Base-by-base conservation (phyloP, 371 early-diverging fungal genomes). In the Syncephalastrum sp. region DNA sequence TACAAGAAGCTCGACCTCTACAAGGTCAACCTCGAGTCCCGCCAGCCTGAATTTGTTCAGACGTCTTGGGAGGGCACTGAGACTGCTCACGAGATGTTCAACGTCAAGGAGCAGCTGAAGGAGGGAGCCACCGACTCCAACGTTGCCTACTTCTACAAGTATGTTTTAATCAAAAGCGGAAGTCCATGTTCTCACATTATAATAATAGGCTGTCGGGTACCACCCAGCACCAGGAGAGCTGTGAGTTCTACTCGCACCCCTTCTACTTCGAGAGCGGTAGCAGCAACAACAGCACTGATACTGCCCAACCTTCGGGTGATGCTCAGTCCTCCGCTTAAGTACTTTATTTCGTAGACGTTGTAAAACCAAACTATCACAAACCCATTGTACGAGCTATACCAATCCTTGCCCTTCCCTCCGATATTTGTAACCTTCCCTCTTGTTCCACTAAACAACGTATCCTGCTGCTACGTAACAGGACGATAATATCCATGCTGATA, bases 81-180 rank as follows among this genome's bases (percentile, higher is more conserved):
- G 29, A 19, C 46, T 15, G 54, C 72, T 33, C 49, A 47, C 23
- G 56, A 71, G 43, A 50, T 73, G 47, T 50, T 78, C 55, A 75
- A 64, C 57, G n/a, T 78, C 57, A 78, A 78, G 61, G 74, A 72
- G 41, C 58, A 64, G 48, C 52, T 78, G 54, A 67, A 73, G 54
- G 59, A 70, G 43, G 56, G 61, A 47, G 43, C 47, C 33, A 65
- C 38, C 2, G 38, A 33, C 8, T 33, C 38, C 38, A 33, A 48
- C 42, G 53, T 59, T 61, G 79, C 79, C 44, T 78, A 72, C 65
- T 78, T 73, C 53, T 77, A 77, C 63, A 66, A 72, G 68, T 46
- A 46, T 5, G 47, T 46, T 33, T 10, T 10, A 12, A 8, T 12
- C 10, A 5, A 33, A 33, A 33, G 12, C 38, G 0, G 10, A 51